phyloP scores from a whole-genome alignment of 169 alveolate genomes.

The Plasmodium gonderi region DNA sequence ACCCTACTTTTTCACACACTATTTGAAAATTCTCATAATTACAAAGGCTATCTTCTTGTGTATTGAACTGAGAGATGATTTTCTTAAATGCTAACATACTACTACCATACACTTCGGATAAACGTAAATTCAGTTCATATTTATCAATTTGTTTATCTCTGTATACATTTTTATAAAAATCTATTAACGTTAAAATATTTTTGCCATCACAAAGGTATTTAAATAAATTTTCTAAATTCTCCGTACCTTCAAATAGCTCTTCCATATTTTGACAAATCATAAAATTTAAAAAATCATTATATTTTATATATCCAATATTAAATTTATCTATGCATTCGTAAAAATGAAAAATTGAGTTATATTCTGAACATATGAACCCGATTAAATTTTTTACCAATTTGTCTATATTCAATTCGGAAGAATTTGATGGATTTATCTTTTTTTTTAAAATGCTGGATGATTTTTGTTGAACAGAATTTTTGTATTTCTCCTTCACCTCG shows the following conservation, averaged over 20 bases:
- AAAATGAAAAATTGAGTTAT: constrained; percentile 60
- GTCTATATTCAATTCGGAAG: constrained; percentile 22
- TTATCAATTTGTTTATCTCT: constrained; percentile 27
- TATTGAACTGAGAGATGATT: not conserved
- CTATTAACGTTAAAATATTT: constrained; percentile 32
- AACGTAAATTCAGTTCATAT: constrained; percentile 47
- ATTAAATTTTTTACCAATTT: constrained; percentile 23
- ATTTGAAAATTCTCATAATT: constrained; percentile 23
- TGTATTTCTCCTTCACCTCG: not conserved
- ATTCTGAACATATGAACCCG: constrained; percentile 36
- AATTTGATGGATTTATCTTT: constrained; percentile 5
- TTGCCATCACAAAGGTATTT: constrained; percentile 48
- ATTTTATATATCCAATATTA: constrained; percentile 68
- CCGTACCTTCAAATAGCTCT: constrained; percentile 37
- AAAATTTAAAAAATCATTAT: constrained; percentile 40
- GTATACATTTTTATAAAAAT: constrained; percentile 60
- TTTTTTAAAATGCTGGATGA: constrained; percentile 68
- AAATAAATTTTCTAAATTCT: constrained; percentile 44
- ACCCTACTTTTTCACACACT: constrained; percentile 57
- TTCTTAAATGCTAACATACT: constrained; percentile 43
- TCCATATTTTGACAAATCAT: constrained; percentile 23
- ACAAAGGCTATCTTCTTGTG: constrained; percentile 3
- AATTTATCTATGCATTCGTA: constrained; percentile 73
- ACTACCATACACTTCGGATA: constrained; percentile 53
- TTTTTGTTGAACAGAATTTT: not conserved